phyloP scores from a whole-genome alignment of 176 grass and related monocot genomes.

The Musa schizocarpa region DNA sequence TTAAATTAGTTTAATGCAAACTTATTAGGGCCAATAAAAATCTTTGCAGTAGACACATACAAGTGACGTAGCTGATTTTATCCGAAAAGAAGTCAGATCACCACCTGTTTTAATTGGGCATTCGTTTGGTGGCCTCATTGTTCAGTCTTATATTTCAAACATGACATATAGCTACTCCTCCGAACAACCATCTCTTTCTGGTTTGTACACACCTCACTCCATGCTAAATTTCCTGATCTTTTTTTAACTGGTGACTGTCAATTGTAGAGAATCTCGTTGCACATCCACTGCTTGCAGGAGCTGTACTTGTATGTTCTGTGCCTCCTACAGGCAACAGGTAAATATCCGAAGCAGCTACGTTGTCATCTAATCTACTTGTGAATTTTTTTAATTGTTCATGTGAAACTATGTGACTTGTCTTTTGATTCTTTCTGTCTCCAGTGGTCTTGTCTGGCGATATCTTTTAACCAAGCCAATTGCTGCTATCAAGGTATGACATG shows the following conservation, averaged over 20 bases:
- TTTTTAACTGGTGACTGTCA: background rate
- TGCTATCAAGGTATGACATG: constrained; percentile 59
- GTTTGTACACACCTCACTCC: background rate
- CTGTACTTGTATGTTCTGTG: constrained; percentile 78
- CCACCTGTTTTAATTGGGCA: constrained; percentile 74
- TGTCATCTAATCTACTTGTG: background rate
- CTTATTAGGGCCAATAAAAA: constrained; percentile 10
- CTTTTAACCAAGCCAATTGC: constrained; percentile 73
- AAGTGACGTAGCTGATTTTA: constrained; percentile 74
- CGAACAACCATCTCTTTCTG: constrained; percentile 9
- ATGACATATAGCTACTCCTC: constrained; percentile 30
- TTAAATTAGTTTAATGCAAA: background rate
- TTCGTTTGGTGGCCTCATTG: constrained; percentile 92
- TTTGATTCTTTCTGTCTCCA: constrained; percentile 19
- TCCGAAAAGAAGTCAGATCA: constrained; percentile 37
- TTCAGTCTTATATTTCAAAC: constrained; percentile 75
- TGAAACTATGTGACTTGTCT: background rate
- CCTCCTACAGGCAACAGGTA: constrained; percentile 92
- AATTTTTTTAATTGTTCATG: background rate
- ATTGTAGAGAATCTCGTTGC: constrained; percentile 19
- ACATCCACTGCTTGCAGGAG: constrained; percentile 53
- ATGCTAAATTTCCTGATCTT: background rate
- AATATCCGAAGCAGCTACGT: background rate
- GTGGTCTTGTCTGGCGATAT: constrained; percentile 86
- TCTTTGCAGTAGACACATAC: constrained; percentile 81